Evolutionary conservation across 805 yeast species (phyloP).

Genomic region (Blastobotrys parvus): DNA sequence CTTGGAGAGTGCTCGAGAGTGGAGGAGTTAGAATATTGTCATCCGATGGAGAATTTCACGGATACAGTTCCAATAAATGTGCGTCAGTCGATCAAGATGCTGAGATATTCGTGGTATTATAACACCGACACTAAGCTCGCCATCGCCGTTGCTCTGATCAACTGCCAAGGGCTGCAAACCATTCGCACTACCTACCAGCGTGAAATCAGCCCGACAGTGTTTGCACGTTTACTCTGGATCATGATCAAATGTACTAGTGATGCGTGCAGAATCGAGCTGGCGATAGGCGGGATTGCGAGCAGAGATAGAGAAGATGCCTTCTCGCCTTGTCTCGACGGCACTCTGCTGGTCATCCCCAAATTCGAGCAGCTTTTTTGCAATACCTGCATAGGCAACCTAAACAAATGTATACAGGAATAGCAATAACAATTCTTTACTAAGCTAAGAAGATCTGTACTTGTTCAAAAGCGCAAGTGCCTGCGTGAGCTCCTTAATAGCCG

Average conservation of each 20-base stretch:
- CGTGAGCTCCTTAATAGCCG: slow-evolving; percentile 50
- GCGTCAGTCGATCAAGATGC: neutral
- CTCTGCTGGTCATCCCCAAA: neutral
- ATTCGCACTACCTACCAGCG: too few relatives aligned
- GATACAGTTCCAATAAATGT: neutral
- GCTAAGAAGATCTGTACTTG: neutral
- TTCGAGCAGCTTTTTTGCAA: neutral
- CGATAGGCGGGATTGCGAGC: too few relatives aligned
- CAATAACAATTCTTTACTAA: neutral
- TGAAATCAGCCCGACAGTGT: too few relatives aligned
- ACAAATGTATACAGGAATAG: neutral
- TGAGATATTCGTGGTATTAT: neutral
- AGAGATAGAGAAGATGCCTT: too few relatives aligned
- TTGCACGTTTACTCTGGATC: too few relatives aligned
- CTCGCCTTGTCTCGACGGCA: too few relatives aligned
- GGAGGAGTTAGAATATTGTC: neutral
- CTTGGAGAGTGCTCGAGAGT: neutral
- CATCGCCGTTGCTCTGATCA: too few relatives aligned
- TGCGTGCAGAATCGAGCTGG: too few relatives aligned
- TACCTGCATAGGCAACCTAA: neutral
- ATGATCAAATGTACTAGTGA: too few relatives aligned
- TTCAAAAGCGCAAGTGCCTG: slow-evolving; percentile 37
- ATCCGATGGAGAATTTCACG: neutral
- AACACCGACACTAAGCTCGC: too few relatives aligned
- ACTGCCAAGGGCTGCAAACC: too few relatives aligned